These are phyloP conservation scores for Hygrocybe coccinea DNA, from an alignment of 768 basidiomycete genomes.

Conservation along the genomic window DNA sequence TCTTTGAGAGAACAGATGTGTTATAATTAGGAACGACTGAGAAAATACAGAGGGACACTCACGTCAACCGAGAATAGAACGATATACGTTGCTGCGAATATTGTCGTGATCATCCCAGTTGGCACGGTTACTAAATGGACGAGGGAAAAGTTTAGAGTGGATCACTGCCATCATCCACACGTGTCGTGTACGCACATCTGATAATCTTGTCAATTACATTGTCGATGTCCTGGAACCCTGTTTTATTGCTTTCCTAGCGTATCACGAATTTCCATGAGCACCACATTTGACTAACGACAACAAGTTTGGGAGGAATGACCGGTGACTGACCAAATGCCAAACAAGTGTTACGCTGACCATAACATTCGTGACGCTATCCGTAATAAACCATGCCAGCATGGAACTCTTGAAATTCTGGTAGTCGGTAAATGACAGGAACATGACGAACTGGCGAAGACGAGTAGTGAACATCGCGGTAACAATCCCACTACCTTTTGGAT, in stretches of 20 bases:
- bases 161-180: not conserved
- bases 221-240: no score
- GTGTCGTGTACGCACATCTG: not conserved
- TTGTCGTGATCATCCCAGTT: slow-evolving; percentile 4
- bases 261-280: no score
- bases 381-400: no score
- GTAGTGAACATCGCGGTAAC: not conserved
- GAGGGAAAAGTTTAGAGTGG: no score
- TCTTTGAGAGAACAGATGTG: no score
- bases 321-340: no score
- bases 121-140: not conserved
- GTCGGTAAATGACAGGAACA: not conserved
- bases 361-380: no score
- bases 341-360: no score
- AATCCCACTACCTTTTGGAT: not conserved
- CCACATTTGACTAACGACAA: no score
- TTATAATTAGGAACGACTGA: not conserved
- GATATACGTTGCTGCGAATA: not conserved
- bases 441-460: not conserved
- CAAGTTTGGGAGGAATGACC: no score
- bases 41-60: not conserved
- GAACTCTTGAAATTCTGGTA: no score
- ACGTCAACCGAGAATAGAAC: not conserved
- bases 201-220: not conserved
- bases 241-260: no score